Percentiles rank a stretch among this genome's conserved stretches.
Evolutionary conservation across 2,329 filamentous ascomycete species (phyloP).

Genomic region (Penicillium italicum): DNA sequence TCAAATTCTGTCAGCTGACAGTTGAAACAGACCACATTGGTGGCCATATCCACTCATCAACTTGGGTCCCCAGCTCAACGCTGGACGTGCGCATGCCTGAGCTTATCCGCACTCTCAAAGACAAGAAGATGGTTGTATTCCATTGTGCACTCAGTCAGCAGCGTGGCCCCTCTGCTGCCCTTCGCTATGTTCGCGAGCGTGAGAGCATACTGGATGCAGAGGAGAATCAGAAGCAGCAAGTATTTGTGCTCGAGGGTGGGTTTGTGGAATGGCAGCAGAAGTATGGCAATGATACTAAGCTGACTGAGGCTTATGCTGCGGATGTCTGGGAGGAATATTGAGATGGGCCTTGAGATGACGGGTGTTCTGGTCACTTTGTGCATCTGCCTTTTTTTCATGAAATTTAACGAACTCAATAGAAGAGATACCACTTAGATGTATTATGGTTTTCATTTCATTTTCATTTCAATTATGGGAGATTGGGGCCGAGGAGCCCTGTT

Average conservation of each 20-base stretch:
- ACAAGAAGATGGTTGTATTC: constrained; percentile 83
- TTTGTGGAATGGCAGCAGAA: constrained; percentile 87
- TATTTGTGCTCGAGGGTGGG: constrained; percentile 77
- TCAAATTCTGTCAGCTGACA: neutral
- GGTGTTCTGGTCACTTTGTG: neutral
- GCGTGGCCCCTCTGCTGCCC: constrained; percentile 77
- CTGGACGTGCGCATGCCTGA: constrained; percentile 77
- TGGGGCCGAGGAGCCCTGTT: neutral
- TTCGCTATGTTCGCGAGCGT: constrained; percentile 66
- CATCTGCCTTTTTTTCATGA: constrained; percentile 6
- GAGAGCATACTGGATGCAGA: constrained; percentile 50
- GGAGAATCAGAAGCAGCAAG: constrained; percentile 57
- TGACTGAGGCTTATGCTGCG: constrained; percentile 81
- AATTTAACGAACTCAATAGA: constrained; percentile 1
- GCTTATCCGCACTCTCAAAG: constrained; percentile 71
- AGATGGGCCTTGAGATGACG: neutral
- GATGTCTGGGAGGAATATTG: constrained; percentile 71
- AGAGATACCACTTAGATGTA: constrained; percentile 15
- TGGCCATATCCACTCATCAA: constrained; percentile 77
- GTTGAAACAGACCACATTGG: constrained; percentile 70
- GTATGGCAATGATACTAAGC: constrained; percentile 67
- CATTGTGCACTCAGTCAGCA: constrained; percentile 93
- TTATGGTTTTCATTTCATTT: neutral
- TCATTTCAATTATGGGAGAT: neutral
- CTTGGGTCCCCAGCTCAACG: constrained; percentile 68